phyloP scores from a whole-genome alignment of 805 yeast genomes.

The Starmerella potacharoeniae region DNA sequence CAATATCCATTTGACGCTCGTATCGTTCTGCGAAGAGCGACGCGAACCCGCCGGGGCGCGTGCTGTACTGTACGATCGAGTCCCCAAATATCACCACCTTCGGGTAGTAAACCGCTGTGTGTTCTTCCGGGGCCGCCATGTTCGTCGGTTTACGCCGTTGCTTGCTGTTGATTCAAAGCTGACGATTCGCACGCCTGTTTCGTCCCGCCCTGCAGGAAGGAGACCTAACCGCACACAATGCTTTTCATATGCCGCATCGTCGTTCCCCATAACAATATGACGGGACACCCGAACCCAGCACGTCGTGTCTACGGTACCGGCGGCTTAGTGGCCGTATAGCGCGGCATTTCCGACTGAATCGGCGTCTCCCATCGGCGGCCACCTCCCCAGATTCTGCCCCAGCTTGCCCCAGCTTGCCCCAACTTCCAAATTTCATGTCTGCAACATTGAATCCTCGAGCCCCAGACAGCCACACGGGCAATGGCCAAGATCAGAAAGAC shows the following conservation, averaged over 20 bases:
- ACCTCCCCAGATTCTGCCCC: background rate
- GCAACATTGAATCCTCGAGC: background rate
- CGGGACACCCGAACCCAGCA: too few relatives aligned
- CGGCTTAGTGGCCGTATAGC: too few relatives aligned
- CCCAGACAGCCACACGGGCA: background rate
- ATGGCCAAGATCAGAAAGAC: conserved; percentile 11
- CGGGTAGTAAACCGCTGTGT: background rate
- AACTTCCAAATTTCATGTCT: background rate
- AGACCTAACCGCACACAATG: too few relatives aligned
- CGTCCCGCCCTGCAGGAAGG: too few relatives aligned
- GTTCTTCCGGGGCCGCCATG: background rate
- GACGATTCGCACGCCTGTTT: too few relatives aligned
- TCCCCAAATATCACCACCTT: conserved; percentile 56
- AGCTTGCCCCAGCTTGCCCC: background rate
- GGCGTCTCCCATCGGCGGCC: background rate
- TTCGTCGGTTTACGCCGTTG: background rate
- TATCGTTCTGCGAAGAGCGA: conserved; percentile 40
- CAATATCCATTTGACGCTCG: conserved; percentile 50
- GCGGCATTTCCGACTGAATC: too few relatives aligned
- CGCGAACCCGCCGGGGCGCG: conserved; percentile 35
- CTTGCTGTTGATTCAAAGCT: background rate
- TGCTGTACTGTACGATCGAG: conserved; percentile 50
- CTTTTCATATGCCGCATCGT: too few relatives aligned
- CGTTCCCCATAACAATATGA: too few relatives aligned
- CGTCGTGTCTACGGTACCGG: too few relatives aligned